These are phyloP conservation scores for Botrytis deweyae DNA, from an alignment of 2,329 filamentous ascomycete genomes.

Conservation along the genomic window DNA sequence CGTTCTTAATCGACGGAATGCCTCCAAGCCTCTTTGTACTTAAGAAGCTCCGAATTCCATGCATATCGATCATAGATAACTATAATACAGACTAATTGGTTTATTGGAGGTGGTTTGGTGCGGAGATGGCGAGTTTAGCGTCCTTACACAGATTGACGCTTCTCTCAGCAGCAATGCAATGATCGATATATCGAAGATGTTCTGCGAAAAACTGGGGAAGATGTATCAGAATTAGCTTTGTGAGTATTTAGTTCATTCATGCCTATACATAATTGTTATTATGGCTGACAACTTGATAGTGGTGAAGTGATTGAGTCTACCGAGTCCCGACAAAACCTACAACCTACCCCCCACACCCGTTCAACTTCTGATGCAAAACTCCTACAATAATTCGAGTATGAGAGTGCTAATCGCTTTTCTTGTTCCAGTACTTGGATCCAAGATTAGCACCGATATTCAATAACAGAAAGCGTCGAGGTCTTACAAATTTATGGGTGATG, in stretches of 20 bases:
- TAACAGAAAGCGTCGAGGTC: not conserved
- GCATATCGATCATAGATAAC: not conserved
- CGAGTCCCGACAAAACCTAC: not conserved
- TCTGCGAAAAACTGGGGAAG: not conserved
- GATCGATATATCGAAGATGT: not conserved
- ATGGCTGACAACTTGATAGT: not conserved
- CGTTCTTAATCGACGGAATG: not conserved
- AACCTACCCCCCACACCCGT: too few species aligned
- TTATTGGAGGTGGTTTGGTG: not conserved
- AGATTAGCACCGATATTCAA: not conserved
- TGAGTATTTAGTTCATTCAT: not conserved
- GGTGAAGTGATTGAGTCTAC: not conserved
- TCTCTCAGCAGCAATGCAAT: not conserved
- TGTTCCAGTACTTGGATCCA: rapidly evolving
- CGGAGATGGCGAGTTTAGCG: not conserved
- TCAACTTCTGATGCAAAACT: not conserved
- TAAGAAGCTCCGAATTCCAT: not conserved
- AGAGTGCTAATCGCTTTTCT: rapidly evolving
- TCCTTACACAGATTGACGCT: not conserved
- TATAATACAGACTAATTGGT: not conserved
- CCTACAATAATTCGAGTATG: not conserved
- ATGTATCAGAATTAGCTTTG: not conserved
- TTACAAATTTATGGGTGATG: not conserved
- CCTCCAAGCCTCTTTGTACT: not conserved
- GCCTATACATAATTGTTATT: rapidly evolving